These are phyloP conservation scores for Colletotrichum somersetense DNA, from an alignment of 2,329 filamentous ascomycete genomes.

Conservation along the genomic window DNA sequence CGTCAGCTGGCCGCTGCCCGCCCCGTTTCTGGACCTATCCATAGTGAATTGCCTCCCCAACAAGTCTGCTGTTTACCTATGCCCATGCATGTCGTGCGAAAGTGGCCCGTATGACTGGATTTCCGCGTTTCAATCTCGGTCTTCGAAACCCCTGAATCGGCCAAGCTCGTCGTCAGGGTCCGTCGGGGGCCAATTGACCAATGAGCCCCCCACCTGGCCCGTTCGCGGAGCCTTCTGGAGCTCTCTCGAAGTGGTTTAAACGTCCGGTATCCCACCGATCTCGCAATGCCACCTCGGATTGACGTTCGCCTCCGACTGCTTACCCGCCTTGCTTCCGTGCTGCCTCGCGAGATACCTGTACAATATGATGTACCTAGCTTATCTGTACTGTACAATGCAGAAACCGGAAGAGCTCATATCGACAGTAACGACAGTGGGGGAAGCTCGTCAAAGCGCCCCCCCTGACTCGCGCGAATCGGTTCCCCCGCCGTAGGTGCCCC, in stretches of 20 bases:
- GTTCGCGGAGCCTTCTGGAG: constrained; percentile 38
- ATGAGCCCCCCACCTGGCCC: constrained; percentile 25
- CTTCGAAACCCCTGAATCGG: constrained; percentile 27
- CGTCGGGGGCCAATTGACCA: constrained; percentile 30
- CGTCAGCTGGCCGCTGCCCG: constrained; percentile 12
- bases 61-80: constrained; percentile 21
- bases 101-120: constrained; percentile 26
- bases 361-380: neutral
- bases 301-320: neutral
- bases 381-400: neutral
- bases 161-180: constrained; percentile 3
- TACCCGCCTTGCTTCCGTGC: neutral
- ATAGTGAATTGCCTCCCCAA: constrained; percentile 12
- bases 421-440: neutral
- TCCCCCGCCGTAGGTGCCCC: constrained; percentile 23
- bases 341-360: constrained; percentile 13
- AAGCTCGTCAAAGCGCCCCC: neutral
- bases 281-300: constrained; percentile 17
- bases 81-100: constrained; percentile 12
- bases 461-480: constrained; percentile 31
- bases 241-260: constrained; percentile 23
- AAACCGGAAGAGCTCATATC: constrained; percentile 1
- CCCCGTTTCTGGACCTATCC: neutral
- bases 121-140: constrained; percentile 28
- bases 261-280: constrained; percentile 9